Evolutionary conservation across 768 basidiomycete genomes (phyloP), one percentile per base, ranked within the genome.

Genomic region (Lactarius sp.): DNA sequence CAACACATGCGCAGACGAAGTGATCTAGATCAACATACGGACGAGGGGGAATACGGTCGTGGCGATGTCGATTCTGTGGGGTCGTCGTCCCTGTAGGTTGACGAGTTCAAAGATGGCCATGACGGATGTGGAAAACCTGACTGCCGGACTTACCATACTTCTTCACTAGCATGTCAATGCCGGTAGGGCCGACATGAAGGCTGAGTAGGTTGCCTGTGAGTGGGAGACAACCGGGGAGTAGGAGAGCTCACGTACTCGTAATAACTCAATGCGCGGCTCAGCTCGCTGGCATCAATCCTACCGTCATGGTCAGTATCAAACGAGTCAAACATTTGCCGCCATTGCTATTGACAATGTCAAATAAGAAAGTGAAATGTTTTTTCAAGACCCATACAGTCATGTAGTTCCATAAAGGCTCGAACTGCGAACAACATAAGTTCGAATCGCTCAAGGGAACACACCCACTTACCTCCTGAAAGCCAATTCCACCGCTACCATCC

Each of bases 1-100:
- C 33, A 16, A 65, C 7, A 16, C 54, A 65, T 13, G 47, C 54
- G 18, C 59, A 65, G n/a, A 65, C 22, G 36, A 65, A 65, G 0
- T 46, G 49, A n/a, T 60, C 59, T 13, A 65, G 14, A 3, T 60
- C 41, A 18, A 65, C 10, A 22, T 60, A 52, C 7, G 22, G 27
- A 18, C 41, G 51, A 39, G 50, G n/a, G 37, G 39, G 39, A 27
- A n/a, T 20, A 1, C 22, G 27, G 51, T 47, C 16, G 9, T 37
- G 16, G 13, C 18, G 42, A 9, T 22, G 1, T 18, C 56, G 31
- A 12, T 22, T 49, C 6, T 6, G 56, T 39, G 18, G 8, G 3
- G 56, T 12, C 0, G 46, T 20, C 5, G 7, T 12, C 27, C 56
- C 62, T 63, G 60, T 61, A 2, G 33, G 16, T 36, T 31, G 34